Evolutionary conservation across 495 filamentous ascomycete genomes (phyloP), one percentile per base, ranked within the genome.

Genomic region (Aspergillus kassunensis): DNA sequence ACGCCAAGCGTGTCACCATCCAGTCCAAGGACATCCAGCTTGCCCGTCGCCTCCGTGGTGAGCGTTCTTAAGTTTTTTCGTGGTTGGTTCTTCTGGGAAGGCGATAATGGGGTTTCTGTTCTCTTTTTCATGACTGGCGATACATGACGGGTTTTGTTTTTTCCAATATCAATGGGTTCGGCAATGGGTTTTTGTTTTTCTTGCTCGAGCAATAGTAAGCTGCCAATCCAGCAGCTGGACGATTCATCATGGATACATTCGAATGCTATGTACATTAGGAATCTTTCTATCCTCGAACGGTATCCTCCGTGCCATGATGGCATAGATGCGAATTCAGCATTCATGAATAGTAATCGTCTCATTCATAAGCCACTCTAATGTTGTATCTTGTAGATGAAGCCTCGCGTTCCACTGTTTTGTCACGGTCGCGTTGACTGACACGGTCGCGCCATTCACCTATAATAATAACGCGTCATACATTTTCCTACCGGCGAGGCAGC

Each of bases 1-100:
- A 98, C 84, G 93, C 93, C 82, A 97, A 98, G 91, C 93, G 93
- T 87, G 88, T 92, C 72, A 92, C 88, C 71, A 93, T 91, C 77
- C 87, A 91, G 76, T 82, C 79, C 77, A 95, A 95, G 87, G 91
- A 96, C 71, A 95, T 96, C 80, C 91, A 95, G 81, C 88, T 96
- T 57, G 90, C 91, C 67, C 90, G 91, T 63, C 89, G 91, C 70
- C 90, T 96, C 78, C 90, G 91, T 77, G 91, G 91, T 69, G 91
- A 97, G 83, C 90, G 91, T 74, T 85, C 83, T 72, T 88, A 87
- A 58, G 67, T 63, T 63, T 57, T 62, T 64, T 59, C 59, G 56
- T 67, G 62, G 59, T 69, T 70, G 65, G 62, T 54, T 61, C 53
- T 67, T 70, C 55, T 67, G 68, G 72, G 65, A 71, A 64, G 73